Conservation (phyloP, 305 asterid species). For the Fraxinus ornus region DNA sequence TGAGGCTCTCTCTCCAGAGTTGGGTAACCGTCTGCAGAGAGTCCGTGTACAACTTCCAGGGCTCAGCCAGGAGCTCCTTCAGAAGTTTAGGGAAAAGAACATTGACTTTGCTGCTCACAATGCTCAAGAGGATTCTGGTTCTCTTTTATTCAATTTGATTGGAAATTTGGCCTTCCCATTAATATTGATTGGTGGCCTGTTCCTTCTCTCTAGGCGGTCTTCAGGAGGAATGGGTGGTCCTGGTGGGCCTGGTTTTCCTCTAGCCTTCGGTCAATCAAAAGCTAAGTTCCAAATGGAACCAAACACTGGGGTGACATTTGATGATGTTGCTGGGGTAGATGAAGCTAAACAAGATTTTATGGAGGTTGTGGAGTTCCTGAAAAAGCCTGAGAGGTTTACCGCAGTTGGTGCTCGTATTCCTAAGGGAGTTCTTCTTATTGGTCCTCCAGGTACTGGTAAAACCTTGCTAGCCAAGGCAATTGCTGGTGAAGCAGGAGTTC, state of each 20-base stretch:
- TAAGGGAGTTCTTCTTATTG: slow-evolving; percentile 57
- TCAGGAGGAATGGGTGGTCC: slow-evolving; percentile 96
- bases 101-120: slow-evolving; percentile 93
- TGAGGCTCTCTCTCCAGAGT: slow-evolving; percentile 86
- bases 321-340: slow-evolving; percentile 63
- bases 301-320: slow-evolving; percentile 54
- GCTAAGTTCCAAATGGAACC: slow-evolving; percentile 66
- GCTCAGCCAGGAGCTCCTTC: slow-evolving; percentile 92
- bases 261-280: slow-evolving; percentile 60
- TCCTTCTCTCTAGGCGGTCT: slow-evolving; percentile 47
- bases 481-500: slow-evolving; percentile 67
- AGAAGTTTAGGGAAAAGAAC: slow-evolving; percentile 85
- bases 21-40: slow-evolving; percentile 84
- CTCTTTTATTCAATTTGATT: slow-evolving; percentile 48
- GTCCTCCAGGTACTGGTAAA: slow-evolving; percentile 75
- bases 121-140: slow-evolving; percentile 90
- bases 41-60: slow-evolving; percentile 98
- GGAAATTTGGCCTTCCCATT: slow-evolving; percentile 51
- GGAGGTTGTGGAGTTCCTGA: slow-evolving; percentile 64
- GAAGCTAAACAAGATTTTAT: slow-evolving; percentile 58
- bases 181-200: slow-evolving; percentile 52
- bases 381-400: slow-evolving; percentile 62
- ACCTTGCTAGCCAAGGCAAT: slow-evolving; percentile 65
- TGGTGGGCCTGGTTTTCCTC: slow-evolving; percentile 64
- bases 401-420: slow-evolving; percentile 64